These are phyloP conservation scores for Ganoderma resinaceum DNA, from an alignment of 1,284 basidiomycete genomes.

Conservation along the genomic window DNA sequence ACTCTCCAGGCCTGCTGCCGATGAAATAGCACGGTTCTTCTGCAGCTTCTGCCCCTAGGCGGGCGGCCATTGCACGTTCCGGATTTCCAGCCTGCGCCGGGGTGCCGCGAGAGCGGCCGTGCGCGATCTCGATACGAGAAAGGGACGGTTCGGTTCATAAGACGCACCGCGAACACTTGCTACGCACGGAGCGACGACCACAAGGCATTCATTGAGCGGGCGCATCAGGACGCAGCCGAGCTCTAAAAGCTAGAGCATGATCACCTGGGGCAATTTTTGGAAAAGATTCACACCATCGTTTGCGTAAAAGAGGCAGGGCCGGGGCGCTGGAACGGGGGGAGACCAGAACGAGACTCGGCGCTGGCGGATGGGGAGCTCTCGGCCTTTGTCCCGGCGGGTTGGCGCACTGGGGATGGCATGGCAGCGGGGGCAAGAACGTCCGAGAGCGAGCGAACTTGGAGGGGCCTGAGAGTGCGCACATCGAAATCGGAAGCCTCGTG, in stretches of 20 bases:
- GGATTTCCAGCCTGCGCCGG: slow-evolving; percentile 6
- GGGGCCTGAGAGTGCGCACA: slow-evolving; percentile 3
- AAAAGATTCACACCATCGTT: not conserved
- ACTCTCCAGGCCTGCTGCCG: not conserved
- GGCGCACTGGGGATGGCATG: not conserved
- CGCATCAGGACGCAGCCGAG: slow-evolving; percentile 1
- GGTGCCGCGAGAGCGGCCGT: slow-evolving; percentile 8
- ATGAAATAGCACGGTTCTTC: slow-evolving; percentile 4
- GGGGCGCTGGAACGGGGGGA: slow-evolving; percentile 5
- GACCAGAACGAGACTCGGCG: slow-evolving; percentile 1
- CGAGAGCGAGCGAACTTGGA: slow-evolving; percentile 1
- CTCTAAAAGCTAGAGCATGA: slow-evolving; percentile 5
- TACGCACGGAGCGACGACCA: not conserved
- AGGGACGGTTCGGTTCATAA: slow-evolving; percentile 13
- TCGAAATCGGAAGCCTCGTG: slow-evolving; percentile 1
- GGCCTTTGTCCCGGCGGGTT: not conserved
- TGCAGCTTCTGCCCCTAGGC: not conserved
- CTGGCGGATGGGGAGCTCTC: not conserved
- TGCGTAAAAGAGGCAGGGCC: not conserved
- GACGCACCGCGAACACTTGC: not conserved
- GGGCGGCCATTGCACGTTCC: not conserved
- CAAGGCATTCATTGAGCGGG: not conserved
- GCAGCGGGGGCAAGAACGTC: slow-evolving; percentile 12
- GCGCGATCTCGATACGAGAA: slow-evolving; percentile 12
- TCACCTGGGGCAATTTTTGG: not conserved